phyloP scores from a whole-genome alignment of 2,329 filamentous ascomycete genomes.

The Xenosphaeropsis pyriputrescens region DNA sequence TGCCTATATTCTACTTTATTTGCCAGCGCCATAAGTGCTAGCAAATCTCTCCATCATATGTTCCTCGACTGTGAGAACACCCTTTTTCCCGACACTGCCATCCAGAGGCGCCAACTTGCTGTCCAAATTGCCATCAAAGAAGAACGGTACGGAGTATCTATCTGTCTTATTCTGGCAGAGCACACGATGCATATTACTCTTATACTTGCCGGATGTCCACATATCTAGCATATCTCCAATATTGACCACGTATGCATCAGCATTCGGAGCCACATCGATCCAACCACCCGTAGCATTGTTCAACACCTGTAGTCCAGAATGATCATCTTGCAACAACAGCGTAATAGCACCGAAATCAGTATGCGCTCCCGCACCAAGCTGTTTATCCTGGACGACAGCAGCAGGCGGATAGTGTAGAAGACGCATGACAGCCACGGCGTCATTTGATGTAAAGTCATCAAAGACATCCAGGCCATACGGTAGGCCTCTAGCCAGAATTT shows the following conservation, averaged over 20 bases:
- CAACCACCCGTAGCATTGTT: constrained; percentile 12
- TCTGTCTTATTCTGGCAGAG: not conserved
- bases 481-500: too few species aligned
- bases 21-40: not conserved
- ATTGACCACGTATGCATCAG: constrained; percentile 31
- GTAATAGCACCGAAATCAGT: constrained; percentile 37
- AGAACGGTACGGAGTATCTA: not conserved
- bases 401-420: constrained; percentile 32
- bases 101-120: not conserved
- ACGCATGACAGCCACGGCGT: constrained; percentile 24
- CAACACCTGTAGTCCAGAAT: constrained; percentile 30
- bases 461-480: too few species aligned
- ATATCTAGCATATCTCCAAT: constrained; percentile 26
- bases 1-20: not conserved
- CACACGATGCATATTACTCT: not conserved
- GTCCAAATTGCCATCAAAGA: not conserved
- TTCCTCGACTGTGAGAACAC: not conserved
- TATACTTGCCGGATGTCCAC: not conserved
- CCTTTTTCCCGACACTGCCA: too few species aligned
- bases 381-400: constrained; percentile 10
- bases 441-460: constrained; percentile 3
- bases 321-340: constrained; percentile 31
- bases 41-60: not conserved
- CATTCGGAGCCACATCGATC: constrained; percentile 22
- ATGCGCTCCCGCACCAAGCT: constrained; percentile 24